Conservation (phyloP, 306 rosid genomes). For the Acacia melanoxylon region DNA sequence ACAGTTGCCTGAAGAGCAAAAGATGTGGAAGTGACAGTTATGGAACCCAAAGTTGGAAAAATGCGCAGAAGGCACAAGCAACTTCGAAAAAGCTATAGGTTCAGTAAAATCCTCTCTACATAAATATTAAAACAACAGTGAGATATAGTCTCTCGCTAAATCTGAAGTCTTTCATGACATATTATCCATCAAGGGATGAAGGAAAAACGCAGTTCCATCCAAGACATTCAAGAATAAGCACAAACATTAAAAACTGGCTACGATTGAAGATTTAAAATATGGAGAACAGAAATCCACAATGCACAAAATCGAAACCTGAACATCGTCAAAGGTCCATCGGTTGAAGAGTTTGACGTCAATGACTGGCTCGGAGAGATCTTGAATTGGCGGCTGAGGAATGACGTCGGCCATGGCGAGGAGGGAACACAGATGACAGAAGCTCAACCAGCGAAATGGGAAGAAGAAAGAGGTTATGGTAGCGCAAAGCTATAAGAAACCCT, state of each 20-base stretch:
- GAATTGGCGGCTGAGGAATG: not conserved
- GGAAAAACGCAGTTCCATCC: not conserved
- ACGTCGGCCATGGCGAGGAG: not conserved
- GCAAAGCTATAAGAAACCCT: not conserved
- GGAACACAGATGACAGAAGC: not conserved
- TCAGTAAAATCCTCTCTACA: not conserved
- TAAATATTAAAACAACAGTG: too few relatives aligned
- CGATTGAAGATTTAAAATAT: not conserved
- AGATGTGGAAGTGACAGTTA: not conserved
- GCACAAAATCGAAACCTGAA: slow-evolving; percentile 10
- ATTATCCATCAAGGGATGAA: not conserved
- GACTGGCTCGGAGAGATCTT: not conserved
- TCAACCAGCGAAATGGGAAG: not conserved
- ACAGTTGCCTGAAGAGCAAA: not conserved
- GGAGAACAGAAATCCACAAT: not conserved
- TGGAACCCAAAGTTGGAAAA: not conserved
- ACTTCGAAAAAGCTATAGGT: not conserved
- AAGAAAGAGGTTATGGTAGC: too few relatives aligned
- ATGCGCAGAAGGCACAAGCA: not conserved
- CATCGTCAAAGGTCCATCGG: slow-evolving; percentile 39
- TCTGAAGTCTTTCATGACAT: not conserved
- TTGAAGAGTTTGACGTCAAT: slow-evolving; percentile 42
- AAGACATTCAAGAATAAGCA: not conserved
- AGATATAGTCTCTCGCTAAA: not conserved
- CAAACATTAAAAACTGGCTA: not conserved